Conservation (phyloP, 306 rosid genomes). For the Prunus persica region Prunus_persica_NCBIv2 NC_034016.1:16904001-16904500, state of each 20-base stretch:
- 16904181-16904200: too few species aligned
- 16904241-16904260: neutral
- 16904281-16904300: neutral
- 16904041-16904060: conserved; percentile 65
- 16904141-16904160: neutral
- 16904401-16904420: too few species aligned
- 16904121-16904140: too few species aligned
- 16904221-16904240: neutral
- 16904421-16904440: too few species aligned
- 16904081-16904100: too few species aligned
- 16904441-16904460: too few species aligned
- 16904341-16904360: neutral
- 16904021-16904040: conserved; percentile 88
- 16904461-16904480: too few species aligned
- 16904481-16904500: too few species aligned
- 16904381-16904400: too few species aligned
- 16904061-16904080: conserved; percentile 57
- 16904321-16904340: neutral
- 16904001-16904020: conserved; percentile 76
- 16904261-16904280: neutral
- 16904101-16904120: too few species aligned
- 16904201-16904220: neutral
- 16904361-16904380: too few species aligned
- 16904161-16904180: neutral
- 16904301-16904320: neutral